Percentiles rank a stretch among this genome's conserved stretches.
Conservation (phyloP, 805 yeast genomes). For the Spathaspora girioi region DNA sequence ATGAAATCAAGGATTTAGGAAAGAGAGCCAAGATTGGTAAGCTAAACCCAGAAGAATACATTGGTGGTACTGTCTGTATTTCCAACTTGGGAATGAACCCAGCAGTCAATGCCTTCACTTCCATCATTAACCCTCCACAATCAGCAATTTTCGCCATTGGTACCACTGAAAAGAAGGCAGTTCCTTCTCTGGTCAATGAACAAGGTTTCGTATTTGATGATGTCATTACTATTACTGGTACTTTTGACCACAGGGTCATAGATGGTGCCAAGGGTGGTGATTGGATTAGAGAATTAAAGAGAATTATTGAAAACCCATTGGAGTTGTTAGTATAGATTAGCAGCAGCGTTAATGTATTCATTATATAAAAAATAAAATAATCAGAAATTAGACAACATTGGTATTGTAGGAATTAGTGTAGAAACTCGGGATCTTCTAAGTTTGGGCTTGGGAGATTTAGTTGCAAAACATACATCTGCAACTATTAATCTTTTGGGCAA, state of each 20-base stretch:
- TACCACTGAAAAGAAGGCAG: slow-evolving; percentile 86
- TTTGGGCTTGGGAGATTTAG: too few relatives aligned
- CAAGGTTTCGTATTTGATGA: slow-evolving; percentile 91
- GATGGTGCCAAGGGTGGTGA: slow-evolving; percentile 99
- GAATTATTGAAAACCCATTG: slow-evolving; percentile 90
- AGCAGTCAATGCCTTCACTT: slow-evolving; percentile 89
- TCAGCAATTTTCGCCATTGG: slow-evolving; percentile 92
- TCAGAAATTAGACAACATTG: not conserved
- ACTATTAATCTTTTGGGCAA: too few relatives aligned
- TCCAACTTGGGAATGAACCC: slow-evolving; percentile 98
- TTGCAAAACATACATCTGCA: too few relatives aligned
- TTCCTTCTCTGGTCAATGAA: slow-evolving; percentile 87
- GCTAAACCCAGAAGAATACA: slow-evolving; percentile 93
- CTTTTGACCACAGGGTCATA: slow-evolving; percentile 95
- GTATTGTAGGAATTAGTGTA: too few relatives aligned
- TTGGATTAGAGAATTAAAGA: slow-evolving; percentile 89
- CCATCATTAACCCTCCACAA: slow-evolving; percentile 98
- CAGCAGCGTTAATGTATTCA: not conserved
- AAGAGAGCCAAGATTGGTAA: slow-evolving; percentile 94
- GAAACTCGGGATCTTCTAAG: too few relatives aligned
- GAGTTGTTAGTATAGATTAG: slow-evolving; percentile 71
- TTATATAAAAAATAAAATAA: not conserved
- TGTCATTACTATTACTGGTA: slow-evolving; percentile 87
- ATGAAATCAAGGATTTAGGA: slow-evolving; percentile 85
- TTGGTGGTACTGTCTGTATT: slow-evolving; percentile 98